Conservation (phyloP, 495 filamentous ascomycete species). For the Daldinia childiae region DNA sequence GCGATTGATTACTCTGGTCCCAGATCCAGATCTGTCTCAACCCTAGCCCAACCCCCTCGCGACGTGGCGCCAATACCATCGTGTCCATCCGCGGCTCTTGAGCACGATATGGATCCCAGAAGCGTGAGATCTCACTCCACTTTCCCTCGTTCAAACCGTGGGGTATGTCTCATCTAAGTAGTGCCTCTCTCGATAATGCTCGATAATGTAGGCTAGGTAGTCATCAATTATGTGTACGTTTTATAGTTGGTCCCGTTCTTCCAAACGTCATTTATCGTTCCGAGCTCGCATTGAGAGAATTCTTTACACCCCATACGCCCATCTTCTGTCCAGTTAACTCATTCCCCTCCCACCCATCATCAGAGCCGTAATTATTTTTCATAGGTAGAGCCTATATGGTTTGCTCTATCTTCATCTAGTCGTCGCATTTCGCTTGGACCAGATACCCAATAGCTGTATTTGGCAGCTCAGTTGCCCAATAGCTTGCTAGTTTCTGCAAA, state of each 20-base stretch:
- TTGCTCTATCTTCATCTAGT: conserved; percentile 30
- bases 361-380: conserved; percentile 28
- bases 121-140: conserved; percentile 53
- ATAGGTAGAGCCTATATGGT: conserved; percentile 41
- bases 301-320: conserved; percentile 36
- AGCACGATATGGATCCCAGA: conserved; percentile 57
- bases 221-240: conserved; percentile 17
- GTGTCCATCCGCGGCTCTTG: conserved; percentile 48
- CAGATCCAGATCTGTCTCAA: conserved; percentile 42
- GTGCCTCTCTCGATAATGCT: conserved; percentile 22
- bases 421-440: conserved; percentile 33
- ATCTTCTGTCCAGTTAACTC: conserved; percentile 39
- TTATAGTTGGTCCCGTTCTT: conserved; percentile 33
- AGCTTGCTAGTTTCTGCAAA: conserved; percentile 33
- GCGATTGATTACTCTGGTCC: conserved; percentile 44
- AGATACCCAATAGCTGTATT: conserved; percentile 38
- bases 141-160: conserved; percentile 36
- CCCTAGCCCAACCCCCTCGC: conserved; percentile 52
- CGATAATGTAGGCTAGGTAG: conserved; percentile 19
- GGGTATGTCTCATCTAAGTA: conserved; percentile 47
- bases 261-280: conserved; percentile 35
- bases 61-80: conserved; percentile 63
- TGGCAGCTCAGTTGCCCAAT: conserved; percentile 35
- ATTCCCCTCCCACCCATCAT: conserved; percentile 32
- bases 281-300: conserved; percentile 43